Conservation (phyloP, 306 rosid genomes). For the Hippophae gyantsensis region DNA sequence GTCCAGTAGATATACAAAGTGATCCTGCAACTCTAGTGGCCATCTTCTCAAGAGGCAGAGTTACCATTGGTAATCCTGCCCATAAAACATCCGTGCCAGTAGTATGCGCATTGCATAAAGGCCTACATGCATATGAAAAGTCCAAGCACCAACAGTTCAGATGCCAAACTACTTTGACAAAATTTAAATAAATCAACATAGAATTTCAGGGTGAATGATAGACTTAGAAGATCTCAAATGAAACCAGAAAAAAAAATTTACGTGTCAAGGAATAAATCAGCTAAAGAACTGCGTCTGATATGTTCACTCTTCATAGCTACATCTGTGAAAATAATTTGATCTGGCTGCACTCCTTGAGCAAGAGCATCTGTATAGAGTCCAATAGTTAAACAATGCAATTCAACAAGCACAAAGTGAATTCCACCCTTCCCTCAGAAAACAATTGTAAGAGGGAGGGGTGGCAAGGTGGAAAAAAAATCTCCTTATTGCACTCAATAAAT, state of each 20-base stretch:
- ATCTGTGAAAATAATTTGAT: constrained; percentile 91
- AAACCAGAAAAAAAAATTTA: constrained; percentile 16
- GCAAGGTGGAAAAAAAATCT: too few relatives aligned
- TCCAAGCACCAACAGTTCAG: constrained; percentile 4
- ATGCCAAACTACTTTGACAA: neutral
- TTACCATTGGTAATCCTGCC: constrained; percentile 98
- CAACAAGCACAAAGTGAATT: neutral
- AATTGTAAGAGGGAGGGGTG: neutral
- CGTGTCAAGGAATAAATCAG: constrained; percentile 97
- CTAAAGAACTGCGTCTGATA: constrained; percentile 84
- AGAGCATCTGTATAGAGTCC: constrained; percentile 54
- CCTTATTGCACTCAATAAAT: neutral
- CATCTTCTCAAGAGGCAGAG: constrained; percentile 95
- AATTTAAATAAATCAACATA: neutral
- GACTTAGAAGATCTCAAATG: neutral
- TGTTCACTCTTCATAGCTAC: constrained; percentile 97
- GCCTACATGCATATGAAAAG: constrained; percentile 38
- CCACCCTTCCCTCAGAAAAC: neutral
- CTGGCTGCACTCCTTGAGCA: constrained; percentile 82
- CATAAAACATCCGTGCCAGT: constrained; percentile 95
- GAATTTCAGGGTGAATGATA: neutral
- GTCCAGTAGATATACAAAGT: constrained; percentile 82
- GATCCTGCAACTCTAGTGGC: constrained; percentile 99
- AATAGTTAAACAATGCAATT: neutral
- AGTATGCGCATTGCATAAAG: constrained; percentile 97